phyloP scores from a whole-genome alignment of 352 stramenopile genomes.

The Salisapilia sapeloensis region DNA sequence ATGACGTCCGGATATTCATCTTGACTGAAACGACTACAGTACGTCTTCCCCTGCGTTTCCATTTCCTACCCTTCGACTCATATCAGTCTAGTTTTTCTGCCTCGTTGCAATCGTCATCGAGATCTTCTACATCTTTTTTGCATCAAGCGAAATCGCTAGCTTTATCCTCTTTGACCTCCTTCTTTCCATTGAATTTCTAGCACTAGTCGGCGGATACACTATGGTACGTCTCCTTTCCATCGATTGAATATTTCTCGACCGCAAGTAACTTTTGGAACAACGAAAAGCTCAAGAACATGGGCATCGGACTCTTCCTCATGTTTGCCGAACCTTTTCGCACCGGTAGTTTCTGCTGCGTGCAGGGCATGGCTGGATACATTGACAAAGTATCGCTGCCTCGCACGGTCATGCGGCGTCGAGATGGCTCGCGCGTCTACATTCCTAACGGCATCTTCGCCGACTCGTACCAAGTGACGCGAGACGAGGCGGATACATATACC shows the following conservation, averaged over 20 bases:
- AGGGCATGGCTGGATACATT: constrained; percentile 33
- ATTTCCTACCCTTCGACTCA: neutral
- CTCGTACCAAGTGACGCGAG: constrained; percentile 48
- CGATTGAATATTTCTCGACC: neutral
- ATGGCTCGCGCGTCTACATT: constrained; percentile 58
- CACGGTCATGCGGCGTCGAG: constrained; percentile 42
- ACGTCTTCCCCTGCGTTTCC: neutral
- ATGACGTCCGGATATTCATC: constrained; percentile 64
- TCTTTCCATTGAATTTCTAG: constrained; percentile 40
- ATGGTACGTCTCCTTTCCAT: constrained; percentile 12
- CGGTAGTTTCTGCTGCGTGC: constrained; percentile 38
- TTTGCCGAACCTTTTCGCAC: constrained; percentile 70
- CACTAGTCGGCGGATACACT: constrained; percentile 45
- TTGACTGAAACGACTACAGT: constrained; percentile 59
- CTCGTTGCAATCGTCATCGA: constrained; percentile 63
- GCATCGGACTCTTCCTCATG: constrained; percentile 65
- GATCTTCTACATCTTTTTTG: constrained; percentile 76
- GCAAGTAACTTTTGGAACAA: neutral
- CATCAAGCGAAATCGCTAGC: constrained; percentile 30
- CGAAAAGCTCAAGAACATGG: constrained; percentile 68
- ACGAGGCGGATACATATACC: constrained; percentile 21
- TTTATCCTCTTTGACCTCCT: constrained; percentile 55
- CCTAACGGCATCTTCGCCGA: constrained; percentile 70
- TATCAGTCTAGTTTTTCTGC: constrained; percentile 22
- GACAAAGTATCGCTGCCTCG: constrained; percentile 58